A percentile compares a stretch with the other conserved stretches of the same genome.
Evolutionary conservation across 1,284 basidiomycete genomes (phyloP).

Genomic region (Ustilago trichophora): DNA sequence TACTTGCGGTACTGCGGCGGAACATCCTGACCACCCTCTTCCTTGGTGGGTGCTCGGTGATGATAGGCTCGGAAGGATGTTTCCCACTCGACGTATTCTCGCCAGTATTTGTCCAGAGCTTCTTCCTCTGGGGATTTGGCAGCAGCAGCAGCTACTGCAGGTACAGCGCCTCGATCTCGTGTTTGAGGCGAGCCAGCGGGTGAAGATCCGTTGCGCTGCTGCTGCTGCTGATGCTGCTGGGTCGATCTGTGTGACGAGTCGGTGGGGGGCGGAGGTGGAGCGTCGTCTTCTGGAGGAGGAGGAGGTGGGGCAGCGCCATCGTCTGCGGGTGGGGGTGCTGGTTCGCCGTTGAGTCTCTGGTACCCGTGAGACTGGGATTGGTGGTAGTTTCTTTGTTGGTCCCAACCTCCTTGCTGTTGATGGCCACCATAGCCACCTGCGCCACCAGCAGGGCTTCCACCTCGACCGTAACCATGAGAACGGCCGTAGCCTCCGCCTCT

Average conservation of each 20-base stretch:
- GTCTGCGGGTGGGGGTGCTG: conserved; percentile 35
- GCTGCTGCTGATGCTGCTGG: no score
- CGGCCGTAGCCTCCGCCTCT: conserved; percentile 17
- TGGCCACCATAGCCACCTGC: conserved; percentile 29
- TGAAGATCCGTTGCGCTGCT: conserved; percentile 8
- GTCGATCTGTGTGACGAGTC: no score
- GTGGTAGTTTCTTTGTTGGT: no score
- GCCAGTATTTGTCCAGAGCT: conserved; percentile 64
- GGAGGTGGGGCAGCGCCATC: conserved; percentile 44
- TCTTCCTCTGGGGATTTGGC: conserved; percentile 52
- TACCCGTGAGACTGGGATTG: no score
- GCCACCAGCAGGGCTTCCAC: conserved; percentile 11
- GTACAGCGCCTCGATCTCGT: conserved; percentile 1
- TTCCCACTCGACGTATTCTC: conserved; percentile 64
- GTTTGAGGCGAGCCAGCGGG: conserved; percentile 4
- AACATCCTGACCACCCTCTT: conserved; percentile 64
- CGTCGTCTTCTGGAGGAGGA: conserved; percentile 53
- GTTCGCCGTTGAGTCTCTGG: conserved; percentile 16
- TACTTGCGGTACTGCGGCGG: conserved; percentile 58
- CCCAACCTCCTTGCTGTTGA: conserved; percentile 18
- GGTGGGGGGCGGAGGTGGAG: conserved; percentile 45
- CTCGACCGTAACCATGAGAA: conserved; percentile 11
- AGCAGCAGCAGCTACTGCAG: conserved; percentile 2
- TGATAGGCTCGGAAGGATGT: conserved; percentile 61
- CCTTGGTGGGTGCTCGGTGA: conserved; percentile 56